Evolutionary conservation across 2,329 filamentous ascomycete species (phyloP).

Genomic region (Mollisia scopiformis): DNA sequence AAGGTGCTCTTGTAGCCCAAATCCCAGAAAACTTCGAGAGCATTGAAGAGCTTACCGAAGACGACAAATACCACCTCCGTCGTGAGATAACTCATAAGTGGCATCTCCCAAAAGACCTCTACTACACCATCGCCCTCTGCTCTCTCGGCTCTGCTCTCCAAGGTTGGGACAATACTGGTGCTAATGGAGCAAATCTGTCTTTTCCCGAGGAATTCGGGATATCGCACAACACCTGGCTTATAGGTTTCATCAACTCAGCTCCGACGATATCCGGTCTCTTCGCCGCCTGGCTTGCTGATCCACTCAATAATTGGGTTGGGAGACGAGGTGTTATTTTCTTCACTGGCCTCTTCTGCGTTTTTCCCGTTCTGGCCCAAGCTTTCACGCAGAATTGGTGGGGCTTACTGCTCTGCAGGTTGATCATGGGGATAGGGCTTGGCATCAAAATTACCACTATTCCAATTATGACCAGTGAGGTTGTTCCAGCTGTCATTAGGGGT

Average conservation of each 20-base stretch:
- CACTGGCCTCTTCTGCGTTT: neutral
- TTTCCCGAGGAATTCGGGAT: conserved; percentile 4
- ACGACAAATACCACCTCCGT: conserved; percentile 22
- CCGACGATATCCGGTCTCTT: neutral
- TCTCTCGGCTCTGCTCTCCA: neutral
- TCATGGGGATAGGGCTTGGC: neutral
- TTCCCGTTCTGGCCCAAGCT: neutral
- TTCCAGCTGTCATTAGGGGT: neutral
- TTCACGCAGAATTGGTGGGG: conserved; percentile 1
- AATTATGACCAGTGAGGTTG: neutral
- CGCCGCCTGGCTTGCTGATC: neutral
- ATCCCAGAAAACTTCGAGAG: conserved; percentile 15
- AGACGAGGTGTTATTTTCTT: neutral
- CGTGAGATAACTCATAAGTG: conserved; percentile 7
- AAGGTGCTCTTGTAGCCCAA: conserved; percentile 45
- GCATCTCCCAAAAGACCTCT: neutral
- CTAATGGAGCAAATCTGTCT: neutral
- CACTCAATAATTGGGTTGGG: neutral
- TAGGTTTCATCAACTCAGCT: neutral
- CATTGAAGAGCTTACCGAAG: conserved; percentile 31
- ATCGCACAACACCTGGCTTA: neutral
- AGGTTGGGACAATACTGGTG: conserved; percentile 1
- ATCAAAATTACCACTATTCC: conserved; percentile 1
- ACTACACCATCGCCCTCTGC: neutral
- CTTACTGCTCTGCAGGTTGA: neutral